Evolutionary conservation across 1,284 basidiomycete species (phyloP).

Genomic region (Gastroboletus turbinatus): DNA sequence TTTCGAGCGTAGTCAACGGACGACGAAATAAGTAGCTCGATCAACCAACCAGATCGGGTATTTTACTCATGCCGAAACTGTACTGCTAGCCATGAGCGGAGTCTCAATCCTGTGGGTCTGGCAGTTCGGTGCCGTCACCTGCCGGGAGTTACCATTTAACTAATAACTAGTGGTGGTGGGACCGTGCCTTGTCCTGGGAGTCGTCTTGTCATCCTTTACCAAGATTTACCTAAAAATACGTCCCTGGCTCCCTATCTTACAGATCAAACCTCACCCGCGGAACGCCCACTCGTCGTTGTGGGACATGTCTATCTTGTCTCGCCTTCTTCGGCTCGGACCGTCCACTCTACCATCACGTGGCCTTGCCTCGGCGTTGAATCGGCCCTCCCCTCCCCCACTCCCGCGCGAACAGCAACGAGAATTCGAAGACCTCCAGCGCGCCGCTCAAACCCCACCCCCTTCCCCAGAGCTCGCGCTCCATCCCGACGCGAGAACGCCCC

Average conservation of each 20-base stretch:
- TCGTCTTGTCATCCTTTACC: neutral
- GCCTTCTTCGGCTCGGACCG: neutral
- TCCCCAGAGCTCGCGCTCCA: slow-evolving; percentile 47
- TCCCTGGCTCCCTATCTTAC: neutral
- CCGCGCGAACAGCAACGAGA: slow-evolving; percentile 69
- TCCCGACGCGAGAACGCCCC: slow-evolving; percentile 63
- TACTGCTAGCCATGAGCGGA: slow-evolving; percentile 5
- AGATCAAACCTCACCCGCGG: neutral
- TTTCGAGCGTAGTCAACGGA: slow-evolving; percentile 1
- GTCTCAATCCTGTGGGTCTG: neutral
- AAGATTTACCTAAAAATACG: neutral
- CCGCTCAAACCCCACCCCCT: slow-evolving; percentile 46
- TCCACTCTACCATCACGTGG: neutral
- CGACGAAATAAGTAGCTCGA: neutral
- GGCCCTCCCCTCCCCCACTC: slow-evolving; percentile 69
- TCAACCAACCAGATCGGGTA: slow-evolving; percentile 7
- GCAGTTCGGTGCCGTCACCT: slow-evolving; percentile 15
- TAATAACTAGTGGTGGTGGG: too few species aligned
- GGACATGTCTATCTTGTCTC: neutral
- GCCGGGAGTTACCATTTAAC: neutral
- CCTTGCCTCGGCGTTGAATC: slow-evolving; percentile 39
- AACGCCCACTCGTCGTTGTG: neutral
- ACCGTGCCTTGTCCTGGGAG: neutral
- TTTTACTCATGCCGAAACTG: slow-evolving; percentile 2
- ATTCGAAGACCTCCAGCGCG: slow-evolving; percentile 71